Base-by-base conservation (phyloP, 179 eudicot species). In the Corrigiola litoralis region DNA sequence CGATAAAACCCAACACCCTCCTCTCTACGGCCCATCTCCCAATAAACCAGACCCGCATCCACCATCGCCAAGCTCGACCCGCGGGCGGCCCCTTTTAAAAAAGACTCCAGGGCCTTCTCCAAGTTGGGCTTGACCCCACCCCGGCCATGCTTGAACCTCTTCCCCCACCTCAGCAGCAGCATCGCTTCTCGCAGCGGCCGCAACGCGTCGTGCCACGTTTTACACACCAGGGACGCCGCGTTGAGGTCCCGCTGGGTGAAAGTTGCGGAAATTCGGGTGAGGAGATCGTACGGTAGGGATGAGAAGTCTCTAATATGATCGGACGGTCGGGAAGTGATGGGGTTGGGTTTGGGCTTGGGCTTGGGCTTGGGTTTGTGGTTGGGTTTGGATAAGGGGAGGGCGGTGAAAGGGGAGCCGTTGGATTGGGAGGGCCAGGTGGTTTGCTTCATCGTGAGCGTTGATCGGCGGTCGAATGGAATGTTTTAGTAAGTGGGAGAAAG, bases 1-100 rank as follows among this genome's bases (percentile, higher is more conserved):
- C 70, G 58, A 67, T 87, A 94, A 65, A 82, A 75, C 48, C 55
- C 67, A 29, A 87, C 38, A 13, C 86, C 94, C 32, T 87, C 73
- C n/a, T 84, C 84, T 63, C 58, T 86, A 68, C 31, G 69, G 9
- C 95, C 99, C 84, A 77, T 87, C 72, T 94, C 99, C 99, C 97
- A 87, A 65, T 85, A 90, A 31, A 90, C 61, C 70, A 94, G 65
- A 0, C 97, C 97, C 0, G 94, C 96, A 58, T 94, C 99, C 44
- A 94, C 97, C 99, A 94, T 90, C 4, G 97, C 95, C 1, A 86
- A 76, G 1, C 91, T 84, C 21, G 85, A 90, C 18, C 99, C 99
- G 2, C 85, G 87, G 6, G 89, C 85, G 16, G 86, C 97, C n/a
- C 89, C 99, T 62, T 87, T 81, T 18, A 86, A 59, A 58, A 94